A percentile compares a stretch with the other conserved stretches of the same genome.
Evolutionary conservation across 1,139 yeast species (phyloP).

Genomic region (Diutina rugosa): DNA sequence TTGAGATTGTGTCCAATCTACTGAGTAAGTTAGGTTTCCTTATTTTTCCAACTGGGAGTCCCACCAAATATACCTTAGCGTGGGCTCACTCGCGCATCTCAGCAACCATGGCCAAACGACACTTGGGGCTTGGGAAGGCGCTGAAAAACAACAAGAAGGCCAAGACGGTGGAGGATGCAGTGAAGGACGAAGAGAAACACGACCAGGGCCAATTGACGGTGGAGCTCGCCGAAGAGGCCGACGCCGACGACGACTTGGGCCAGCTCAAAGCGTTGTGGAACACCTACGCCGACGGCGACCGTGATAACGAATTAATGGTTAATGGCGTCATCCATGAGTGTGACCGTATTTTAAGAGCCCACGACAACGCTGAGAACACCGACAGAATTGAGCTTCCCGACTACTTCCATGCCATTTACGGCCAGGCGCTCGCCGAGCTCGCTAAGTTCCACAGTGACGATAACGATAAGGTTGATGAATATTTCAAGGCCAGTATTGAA

Average conservation of each 20-base stretch:
- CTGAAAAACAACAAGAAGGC: conserved; percentile 6
- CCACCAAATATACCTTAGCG: no score
- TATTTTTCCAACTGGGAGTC: no score
- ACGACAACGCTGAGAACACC: conserved; percentile 4
- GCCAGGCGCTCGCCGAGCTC: conserved; percentile 56
- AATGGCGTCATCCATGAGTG: conserved; percentile 90
- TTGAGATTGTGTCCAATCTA: no score
- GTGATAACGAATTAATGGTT: conserved; percentile 49
- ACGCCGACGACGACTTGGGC: conserved; percentile 65
- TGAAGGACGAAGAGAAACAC: conserved; percentile 19
- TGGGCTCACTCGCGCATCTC: not conserved
- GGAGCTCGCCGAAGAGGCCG: conserved; percentile 57
- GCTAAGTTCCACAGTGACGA: conserved; percentile 39
- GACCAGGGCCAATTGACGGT: conserved; percentile 40
- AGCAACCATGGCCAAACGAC: not conserved
- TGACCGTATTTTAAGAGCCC: conserved; percentile 53
- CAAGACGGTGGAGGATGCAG: conserved; percentile 8
- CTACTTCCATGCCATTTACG: conserved; percentile 62
- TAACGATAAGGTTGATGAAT: conserved; percentile 32
- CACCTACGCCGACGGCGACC: conserved; percentile 40
- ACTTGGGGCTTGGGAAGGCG: conserved; percentile 5
- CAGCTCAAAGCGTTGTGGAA: conserved; percentile 65
- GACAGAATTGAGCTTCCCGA: conserved; percentile 28
- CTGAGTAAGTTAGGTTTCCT: no score
- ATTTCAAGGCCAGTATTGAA: conserved; percentile 59